Percentiles rank a stretch among this genome's conserved stretches.
These are phyloP conservation scores for Leccinum sublutescens DNA, from an alignment of 768 basidiomycete species.

Conservation along the genomic window DNA sequence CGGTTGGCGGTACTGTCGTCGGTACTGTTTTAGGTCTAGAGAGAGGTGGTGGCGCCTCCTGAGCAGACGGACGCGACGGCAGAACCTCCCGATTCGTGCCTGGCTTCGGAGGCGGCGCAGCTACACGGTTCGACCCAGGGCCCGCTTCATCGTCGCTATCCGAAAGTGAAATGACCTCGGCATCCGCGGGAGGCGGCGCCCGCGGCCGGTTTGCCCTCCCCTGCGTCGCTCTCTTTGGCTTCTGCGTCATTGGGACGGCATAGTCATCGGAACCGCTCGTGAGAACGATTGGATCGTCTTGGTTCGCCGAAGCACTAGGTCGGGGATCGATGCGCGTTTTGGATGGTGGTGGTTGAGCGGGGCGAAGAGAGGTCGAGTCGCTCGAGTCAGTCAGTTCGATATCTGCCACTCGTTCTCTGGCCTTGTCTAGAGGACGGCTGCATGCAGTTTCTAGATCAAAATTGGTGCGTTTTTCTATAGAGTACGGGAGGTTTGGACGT, in stretches of 20 bases:
- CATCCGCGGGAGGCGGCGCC: constrained; percentile 7
- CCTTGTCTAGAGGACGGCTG: constrained; percentile 14
- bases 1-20: background rate
- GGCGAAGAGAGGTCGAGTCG: constrained; percentile 9
- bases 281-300: constrained; percentile 25
- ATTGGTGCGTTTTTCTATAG: constrained; percentile 15
- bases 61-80: background rate
- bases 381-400: constrained; percentile 29
- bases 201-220: background rate
- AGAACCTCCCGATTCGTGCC: background rate
- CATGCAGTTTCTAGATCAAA: constrained; percentile 3
- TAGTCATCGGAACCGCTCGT: constrained; percentile 25
- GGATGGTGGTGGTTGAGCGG: constrained; percentile 1
- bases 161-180: constrained; percentile 29
- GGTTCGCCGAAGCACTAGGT: background rate
- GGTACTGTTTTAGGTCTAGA: background rate
- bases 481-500: background rate
- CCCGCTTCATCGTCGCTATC: constrained; percentile 25
- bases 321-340: background rate
- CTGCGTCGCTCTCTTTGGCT: background rate
- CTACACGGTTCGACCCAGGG: background rate
- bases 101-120: background rate
- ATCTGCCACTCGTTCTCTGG: constrained; percentile 4
- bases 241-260: background rate
- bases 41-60: background rate